Percentiles rank a stretch among this genome's conserved stretches.
Evolutionary conservation across 306 rosid genomes (phyloP).

Genomic region (Vigna unguiculata): DNA sequence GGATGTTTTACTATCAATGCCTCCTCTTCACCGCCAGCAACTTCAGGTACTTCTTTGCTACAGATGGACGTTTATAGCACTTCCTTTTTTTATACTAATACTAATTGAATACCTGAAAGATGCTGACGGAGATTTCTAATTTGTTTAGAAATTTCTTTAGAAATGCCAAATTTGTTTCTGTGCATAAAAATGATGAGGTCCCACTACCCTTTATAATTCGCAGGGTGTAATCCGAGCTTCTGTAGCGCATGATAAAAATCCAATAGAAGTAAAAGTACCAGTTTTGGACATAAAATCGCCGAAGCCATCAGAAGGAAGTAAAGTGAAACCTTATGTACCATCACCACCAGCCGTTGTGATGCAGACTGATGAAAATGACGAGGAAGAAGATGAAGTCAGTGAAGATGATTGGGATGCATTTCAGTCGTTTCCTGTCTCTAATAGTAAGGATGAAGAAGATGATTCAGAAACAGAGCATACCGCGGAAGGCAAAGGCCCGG

Average conservation of each 20-base stretch:
- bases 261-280: constrained; percentile 60
- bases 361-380: constrained; percentile 36
- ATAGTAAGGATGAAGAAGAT: constrained; percentile 58
- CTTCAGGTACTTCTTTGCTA: constrained; percentile 69
- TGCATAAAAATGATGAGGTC: neutral
- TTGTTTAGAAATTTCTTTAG: neutral
- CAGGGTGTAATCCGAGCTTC: constrained; percentile 94
- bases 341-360: constrained; percentile 40
- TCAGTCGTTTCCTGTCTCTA: constrained; percentile 84
- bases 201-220: constrained; percentile 22
- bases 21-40: constrained; percentile 83
- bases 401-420: constrained; percentile 97
- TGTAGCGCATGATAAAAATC: constrained; percentile 68
- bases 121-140: constrained; percentile 26
- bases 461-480: constrained; percentile 51
- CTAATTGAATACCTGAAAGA: constrained; percentile 14
- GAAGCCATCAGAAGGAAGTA: constrained; percentile 49
- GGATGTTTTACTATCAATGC: constrained; percentile 89
- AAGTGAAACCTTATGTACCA: constrained; percentile 49
- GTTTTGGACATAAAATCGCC: constrained; percentile 76
- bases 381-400: constrained; percentile 61
- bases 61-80: constrained; percentile 8
- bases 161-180: constrained; percentile 16
- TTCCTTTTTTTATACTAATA: constrained; percentile 24
- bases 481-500: constrained; percentile 43